A percentile compares a stretch with the other conserved stretches of the same genome.
Evolutionary conservation across 106 monocot genomes (phyloP).

Genomic region (Agapanthus africanus): DNA sequence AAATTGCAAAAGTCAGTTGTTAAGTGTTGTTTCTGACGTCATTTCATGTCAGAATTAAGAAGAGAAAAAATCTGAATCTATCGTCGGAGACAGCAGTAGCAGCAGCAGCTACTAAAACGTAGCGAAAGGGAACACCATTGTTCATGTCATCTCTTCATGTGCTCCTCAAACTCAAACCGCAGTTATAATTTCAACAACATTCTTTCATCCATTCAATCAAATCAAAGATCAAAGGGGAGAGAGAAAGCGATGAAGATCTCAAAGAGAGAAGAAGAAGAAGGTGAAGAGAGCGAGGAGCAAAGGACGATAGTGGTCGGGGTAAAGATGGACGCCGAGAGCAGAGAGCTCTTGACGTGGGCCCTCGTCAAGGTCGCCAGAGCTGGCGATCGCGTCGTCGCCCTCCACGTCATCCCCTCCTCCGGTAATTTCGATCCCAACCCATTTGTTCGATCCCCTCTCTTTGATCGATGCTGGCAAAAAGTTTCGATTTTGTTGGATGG

Average conservation of each 20-base stretch:
- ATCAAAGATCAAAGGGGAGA: not conserved
- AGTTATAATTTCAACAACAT: too few relatives aligned
- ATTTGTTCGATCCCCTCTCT: not conserved
- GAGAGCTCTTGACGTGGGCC: constrained; percentile 59
- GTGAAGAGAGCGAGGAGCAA: not conserved
- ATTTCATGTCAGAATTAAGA: too few relatives aligned
- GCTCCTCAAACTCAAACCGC: too few relatives aligned
- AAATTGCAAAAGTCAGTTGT: too few relatives aligned
- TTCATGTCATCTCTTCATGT: too few relatives aligned
- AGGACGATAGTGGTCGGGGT: constrained; percentile 48
- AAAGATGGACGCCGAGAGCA: constrained; percentile 40
- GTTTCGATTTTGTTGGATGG: not conserved
- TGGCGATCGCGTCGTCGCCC: constrained; percentile 46
- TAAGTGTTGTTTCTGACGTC: too few relatives aligned
- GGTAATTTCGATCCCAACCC: constrained; percentile 5
- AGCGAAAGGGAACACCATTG: too few relatives aligned
- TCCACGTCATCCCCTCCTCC: constrained; percentile 29
- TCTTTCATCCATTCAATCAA: too few relatives aligned
- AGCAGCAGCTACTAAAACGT: too few relatives aligned
- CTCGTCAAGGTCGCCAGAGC: constrained; percentile 55
- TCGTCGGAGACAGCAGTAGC: too few relatives aligned
- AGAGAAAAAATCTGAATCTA: too few relatives aligned
- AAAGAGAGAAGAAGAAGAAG: not conserved
- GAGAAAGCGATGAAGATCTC: constrained; percentile 6
- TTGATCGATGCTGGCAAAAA: not conserved